Evolutionary conservation across 2,329 filamentous ascomycete genomes (phyloP), one percentile per base, ranked within the genome.

Genomic region (Knufia fluminis): DNA sequence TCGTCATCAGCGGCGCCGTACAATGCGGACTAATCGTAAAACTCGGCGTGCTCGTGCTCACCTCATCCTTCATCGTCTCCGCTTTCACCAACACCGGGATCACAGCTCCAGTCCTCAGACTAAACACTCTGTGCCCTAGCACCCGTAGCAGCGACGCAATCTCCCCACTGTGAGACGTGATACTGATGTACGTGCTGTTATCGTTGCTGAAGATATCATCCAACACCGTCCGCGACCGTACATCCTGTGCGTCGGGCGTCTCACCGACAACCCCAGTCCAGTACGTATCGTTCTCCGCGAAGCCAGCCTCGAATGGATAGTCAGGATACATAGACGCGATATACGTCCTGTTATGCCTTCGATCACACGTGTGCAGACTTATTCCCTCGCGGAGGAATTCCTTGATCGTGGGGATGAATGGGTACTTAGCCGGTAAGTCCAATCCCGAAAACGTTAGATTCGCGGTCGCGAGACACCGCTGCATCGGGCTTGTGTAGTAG

Each of bases 331-430:
- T 66, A 1, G 60, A 33, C 10, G 62, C 59, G 50, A 82, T 80
- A 39, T 64, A 68, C 0, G 72, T 66, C 51, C 67, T 70, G 52
- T 63, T 67, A 33, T 72, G 75, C 8, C 79, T 71, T 12, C 72
- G 70, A 62, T 82, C 77, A 60, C 79, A 83, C 1, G 79, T 82
- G 61, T 82, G 79, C 23, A 77, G 70, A 16, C 77, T 77, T 47
- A 80, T 71, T 0, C 74, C 74, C 63, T 83, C 79, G 10, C 79
- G 69, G 33, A 82, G 67, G 32, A 75, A 63, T 67, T 82, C 79
- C 59, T 80, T 81, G 53, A 82, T 63, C 1, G 70, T 59, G 0
- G 78, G 78, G n/a, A 62, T 59, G 53, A 80, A 82, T 0, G 70
- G 71, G 36, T 62, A 59, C 2, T 66, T 64, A 2, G 56, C 49